phyloP scores from a whole-genome alignment of 371 early-diverging fungal species.

The Apophysomyces elegans region DNA sequence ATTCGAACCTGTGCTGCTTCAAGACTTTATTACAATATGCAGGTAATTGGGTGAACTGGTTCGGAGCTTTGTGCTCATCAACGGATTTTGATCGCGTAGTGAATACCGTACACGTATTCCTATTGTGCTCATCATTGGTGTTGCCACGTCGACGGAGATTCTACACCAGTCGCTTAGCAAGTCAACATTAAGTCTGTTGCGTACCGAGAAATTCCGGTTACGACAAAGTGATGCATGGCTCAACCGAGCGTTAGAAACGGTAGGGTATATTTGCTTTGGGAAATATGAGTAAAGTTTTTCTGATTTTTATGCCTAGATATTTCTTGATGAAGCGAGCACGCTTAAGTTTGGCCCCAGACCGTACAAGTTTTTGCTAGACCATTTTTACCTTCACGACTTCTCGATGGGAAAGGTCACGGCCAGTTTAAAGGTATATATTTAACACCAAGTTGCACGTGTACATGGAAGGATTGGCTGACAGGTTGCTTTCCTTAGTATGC shows the following conservation, averaged over 20 bases:
- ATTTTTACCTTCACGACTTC: constrained; percentile 77
- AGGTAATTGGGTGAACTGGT: constrained; percentile 40
- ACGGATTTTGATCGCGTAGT: constrained; percentile 31
- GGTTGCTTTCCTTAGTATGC: constrained; percentile 64
- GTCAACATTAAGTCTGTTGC: constrained; percentile 68
- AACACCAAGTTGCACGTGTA: not conserved
- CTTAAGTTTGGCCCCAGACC: constrained; percentile 72
- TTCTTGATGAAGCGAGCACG: constrained; percentile 54
- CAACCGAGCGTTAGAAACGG: constrained; percentile 73
- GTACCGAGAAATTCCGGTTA: constrained; percentile 78
- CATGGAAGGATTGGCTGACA: not conserved
- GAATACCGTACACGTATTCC: constrained; percentile 73
- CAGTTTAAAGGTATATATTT: constrained; percentile 65
- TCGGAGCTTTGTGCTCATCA: not conserved
- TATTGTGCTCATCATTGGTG: constrained; percentile 80
- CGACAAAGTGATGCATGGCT: constrained; percentile 79
- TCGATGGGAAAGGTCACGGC: constrained; percentile 75
- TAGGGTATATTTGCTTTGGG: constrained; percentile 18
- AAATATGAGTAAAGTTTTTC: no score
- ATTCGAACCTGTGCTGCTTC: constrained; percentile 73
- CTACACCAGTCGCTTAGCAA: constrained; percentile 80
- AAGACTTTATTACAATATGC: constrained; percentile 78
- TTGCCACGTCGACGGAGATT: constrained; percentile 85
- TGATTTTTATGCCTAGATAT: constrained; percentile 36
- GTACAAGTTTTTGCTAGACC: constrained; percentile 77